Base-by-base conservation (phyloP, 352 stramenopile species). In the Phytophthora pisi region DNA sequence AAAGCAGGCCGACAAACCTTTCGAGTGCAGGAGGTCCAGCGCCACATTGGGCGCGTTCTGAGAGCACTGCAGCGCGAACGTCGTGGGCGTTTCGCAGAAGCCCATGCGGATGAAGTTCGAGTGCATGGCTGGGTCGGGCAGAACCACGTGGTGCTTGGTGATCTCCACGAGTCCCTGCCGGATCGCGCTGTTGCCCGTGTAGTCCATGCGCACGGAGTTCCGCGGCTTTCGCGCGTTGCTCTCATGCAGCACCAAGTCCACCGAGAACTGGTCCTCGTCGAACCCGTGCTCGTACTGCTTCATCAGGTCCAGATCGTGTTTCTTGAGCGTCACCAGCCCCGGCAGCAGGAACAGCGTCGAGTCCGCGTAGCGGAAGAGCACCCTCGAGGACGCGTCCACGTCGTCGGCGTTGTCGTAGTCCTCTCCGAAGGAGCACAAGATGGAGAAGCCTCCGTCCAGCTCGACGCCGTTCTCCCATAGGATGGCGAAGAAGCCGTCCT, bases 221-320 rank as follows among this genome's bases (percentile, higher is more conserved):
- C 72, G 69, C 3, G 66, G 56, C 46, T 75, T 57, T 31, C 77
- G 86, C 24, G 51, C 30, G 56, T 53, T 89, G 34, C 75, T 78
- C 9, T 90, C 84, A 31, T 92, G 84, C 49, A 96, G 68, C 23
- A 93, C 76, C 10, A 96, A 76, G 58, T 96, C 88, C 42, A 94
- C 70, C 2, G 80, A 92, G 55, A 96, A 96, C 5, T 88, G 68
- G 7, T 93, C 85, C 24, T 92, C 84, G 50, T 92, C 86, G 67
- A 96, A 96, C 10, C 79, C 86, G 49, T 91, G 75, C 40, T 93
- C 85, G 59, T 94, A 96, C 57, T 93, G 84, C 61, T 93, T 93
- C 81, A 93, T 93, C 57, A 96, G 68, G 55, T 96, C 88, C 4
- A 96, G 55, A 54, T 91, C 76, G 11, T 69, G 60, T 65, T 94